These are phyloP conservation scores for Penicillium nordicum DNA, from an alignment of 2,329 filamentous ascomycete species.

Conservation along the genomic window DNA sequence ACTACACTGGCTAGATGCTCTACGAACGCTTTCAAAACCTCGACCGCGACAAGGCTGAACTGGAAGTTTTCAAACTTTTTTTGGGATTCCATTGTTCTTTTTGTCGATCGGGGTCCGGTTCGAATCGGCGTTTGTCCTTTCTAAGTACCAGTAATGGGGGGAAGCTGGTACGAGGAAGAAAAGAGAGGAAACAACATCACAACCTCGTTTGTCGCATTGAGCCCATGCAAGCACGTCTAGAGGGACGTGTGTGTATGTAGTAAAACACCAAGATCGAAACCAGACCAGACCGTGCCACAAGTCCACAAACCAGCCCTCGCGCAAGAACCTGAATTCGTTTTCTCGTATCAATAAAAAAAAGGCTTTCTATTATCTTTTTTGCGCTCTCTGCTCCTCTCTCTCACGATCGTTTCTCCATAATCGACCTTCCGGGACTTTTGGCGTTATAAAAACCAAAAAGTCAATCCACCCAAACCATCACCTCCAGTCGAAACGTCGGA, in stretches of 20 bases:
- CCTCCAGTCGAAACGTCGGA: constrained; percentile 17
- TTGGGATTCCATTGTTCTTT: constrained; percentile 29
- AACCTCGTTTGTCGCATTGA: constrained; percentile 35
- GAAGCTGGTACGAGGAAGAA: constrained; percentile 16
- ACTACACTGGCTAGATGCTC: constrained; percentile 7
- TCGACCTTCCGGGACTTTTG: constrained; percentile 21
- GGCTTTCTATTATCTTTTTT: constrained; percentile 22
- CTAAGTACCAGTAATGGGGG: constrained; percentile 13
- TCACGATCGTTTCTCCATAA: constrained; percentile 23
- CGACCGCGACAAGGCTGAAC: constrained; percentile 20
- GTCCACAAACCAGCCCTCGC: constrained; percentile 25
- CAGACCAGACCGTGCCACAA: constrained; percentile 26
- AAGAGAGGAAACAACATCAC: constrained; percentile 24
- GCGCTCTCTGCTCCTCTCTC: constrained; percentile 27
- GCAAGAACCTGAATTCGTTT: constrained; percentile 27
- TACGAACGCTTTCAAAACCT: constrained; percentile 11
- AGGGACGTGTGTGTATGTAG: constrained; percentile 25
- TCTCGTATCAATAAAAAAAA: constrained; percentile 24
- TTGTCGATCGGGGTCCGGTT: constrained; percentile 22
- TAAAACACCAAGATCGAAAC: constrained; percentile 28
- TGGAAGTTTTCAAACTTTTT: constrained; percentile 31
- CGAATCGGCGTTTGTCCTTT: constrained; percentile 15
- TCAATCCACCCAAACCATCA: constrained; percentile 19
- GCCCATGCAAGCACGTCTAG: constrained; percentile 29
- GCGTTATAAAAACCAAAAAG: constrained; percentile 9